Evolutionary conservation across 495 filamentous ascomycete genomes (phyloP).

Genomic region (Filosporella fistucella): DNA sequence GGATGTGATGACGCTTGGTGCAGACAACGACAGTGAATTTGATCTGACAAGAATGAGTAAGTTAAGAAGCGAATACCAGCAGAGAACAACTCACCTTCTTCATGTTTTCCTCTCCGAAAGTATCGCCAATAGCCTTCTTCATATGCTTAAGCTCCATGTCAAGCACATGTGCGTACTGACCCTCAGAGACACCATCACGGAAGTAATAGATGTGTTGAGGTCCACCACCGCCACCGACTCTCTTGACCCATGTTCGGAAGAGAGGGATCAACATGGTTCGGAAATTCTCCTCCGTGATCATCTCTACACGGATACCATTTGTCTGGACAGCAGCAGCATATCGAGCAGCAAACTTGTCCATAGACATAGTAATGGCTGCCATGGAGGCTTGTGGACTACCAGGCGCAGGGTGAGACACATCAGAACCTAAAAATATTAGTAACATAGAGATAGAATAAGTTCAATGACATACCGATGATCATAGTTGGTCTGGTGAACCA

Average conservation of each 20-base stretch:
- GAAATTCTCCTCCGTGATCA: conserved; percentile 62
- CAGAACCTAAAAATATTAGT: conserved; percentile 61
- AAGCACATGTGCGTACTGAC: conserved; percentile 73
- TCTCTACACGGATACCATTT: conserved; percentile 74
- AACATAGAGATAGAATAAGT: not conserved
- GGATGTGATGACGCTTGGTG: conserved; percentile 89
- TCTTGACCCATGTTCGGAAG: conserved; percentile 55
- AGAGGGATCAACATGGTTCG: conserved; percentile 57
- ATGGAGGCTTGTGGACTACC: conserved; percentile 64
- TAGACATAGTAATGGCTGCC: conserved; percentile 81
- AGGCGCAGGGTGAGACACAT: conserved; percentile 81
- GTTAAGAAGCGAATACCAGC: no score
- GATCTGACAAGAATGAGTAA: conserved; percentile 28
- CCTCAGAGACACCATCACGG: conserved; percentile 89
- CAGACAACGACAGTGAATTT: conserved; percentile 81
- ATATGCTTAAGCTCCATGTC: conserved; percentile 70
- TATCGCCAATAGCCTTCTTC: conserved; percentile 44
- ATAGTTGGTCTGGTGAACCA: conserved; percentile 18
- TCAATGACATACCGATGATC: conserved; percentile 19
- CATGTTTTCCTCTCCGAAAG: conserved; percentile 4
- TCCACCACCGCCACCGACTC: conserved; percentile 38
- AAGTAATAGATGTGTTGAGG: conserved; percentile 82
- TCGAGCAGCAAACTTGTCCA: conserved; percentile 60
- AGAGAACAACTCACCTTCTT: no score
- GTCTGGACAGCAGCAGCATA: conserved; percentile 74